phyloP scores from a whole-genome alignment of 2,329 filamentous ascomycete genomes.

The Thelonectria rubi region DNA sequence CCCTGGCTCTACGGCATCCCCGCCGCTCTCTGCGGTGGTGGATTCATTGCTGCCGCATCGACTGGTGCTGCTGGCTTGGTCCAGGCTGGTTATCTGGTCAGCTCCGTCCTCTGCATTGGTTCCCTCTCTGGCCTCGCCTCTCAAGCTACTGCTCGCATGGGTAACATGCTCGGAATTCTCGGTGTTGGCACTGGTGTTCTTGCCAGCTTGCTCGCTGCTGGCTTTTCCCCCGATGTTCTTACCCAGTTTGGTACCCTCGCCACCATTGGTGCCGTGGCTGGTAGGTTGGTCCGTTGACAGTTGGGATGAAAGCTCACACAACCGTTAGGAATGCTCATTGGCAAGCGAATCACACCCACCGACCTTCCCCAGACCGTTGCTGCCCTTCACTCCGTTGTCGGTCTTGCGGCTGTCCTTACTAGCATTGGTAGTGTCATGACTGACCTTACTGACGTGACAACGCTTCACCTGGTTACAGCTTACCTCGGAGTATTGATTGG shows the following conservation, averaged over 20 bases:
- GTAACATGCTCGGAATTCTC: constrained; percentile 86
- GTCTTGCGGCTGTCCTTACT: constrained; percentile 86
- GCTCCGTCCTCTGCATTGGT: constrained; percentile 84
- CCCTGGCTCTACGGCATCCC: constrained; percentile 87
- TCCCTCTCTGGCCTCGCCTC: constrained; percentile 85
- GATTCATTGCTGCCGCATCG: constrained; percentile 80
- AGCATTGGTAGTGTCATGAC: constrained; percentile 88
- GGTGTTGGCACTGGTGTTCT: constrained; percentile 86
- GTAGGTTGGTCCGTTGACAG: constrained; percentile 42
- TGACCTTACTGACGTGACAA: constrained; percentile 74
- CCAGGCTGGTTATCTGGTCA: constrained; percentile 87
- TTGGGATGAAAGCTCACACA: constrained; percentile 15
- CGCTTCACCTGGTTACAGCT: constrained; percentile 83
- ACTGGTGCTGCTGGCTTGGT: constrained; percentile 86
- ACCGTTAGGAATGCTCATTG: constrained; percentile 72
- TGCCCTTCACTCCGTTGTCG: constrained; percentile 88
- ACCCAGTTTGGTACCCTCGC: constrained; percentile 83
- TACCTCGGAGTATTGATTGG: constrained; percentile 88
- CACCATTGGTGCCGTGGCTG: constrained; percentile 72
- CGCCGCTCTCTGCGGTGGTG: constrained; percentile 79
- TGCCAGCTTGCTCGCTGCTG: constrained; percentile 82
- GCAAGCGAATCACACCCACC: constrained; percentile 86
- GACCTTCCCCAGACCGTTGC: constrained; percentile 90
- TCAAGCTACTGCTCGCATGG: constrained; percentile 82
- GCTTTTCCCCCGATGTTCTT: constrained; percentile 81